Evolutionary conservation across 2,329 filamentous ascomycete genomes (phyloP).

Genomic region (Neofusicoccum kwambonambiense): DNA sequence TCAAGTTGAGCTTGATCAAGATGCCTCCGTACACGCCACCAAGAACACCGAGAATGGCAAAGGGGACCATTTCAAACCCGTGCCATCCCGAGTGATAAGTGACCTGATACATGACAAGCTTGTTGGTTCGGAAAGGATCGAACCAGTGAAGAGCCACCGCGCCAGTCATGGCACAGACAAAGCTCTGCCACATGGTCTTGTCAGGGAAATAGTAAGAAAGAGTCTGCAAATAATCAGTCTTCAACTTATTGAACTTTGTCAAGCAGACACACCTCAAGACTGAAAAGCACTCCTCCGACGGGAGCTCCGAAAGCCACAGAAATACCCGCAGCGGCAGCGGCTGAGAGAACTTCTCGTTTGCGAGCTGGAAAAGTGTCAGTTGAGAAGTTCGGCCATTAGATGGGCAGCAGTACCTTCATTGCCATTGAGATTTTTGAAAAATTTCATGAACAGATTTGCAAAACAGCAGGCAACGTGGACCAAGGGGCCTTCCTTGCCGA

Average conservation of each 20-base stretch:
- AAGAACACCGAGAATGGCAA: conserved; percentile 78
- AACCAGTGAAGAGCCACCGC: conserved; percentile 89
- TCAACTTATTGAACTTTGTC: background rate
- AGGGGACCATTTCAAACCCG: conserved; percentile 88
- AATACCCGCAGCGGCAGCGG: conserved; percentile 87
- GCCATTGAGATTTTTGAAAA: conserved; percentile 74
- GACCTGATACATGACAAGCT: conserved; percentile 94
- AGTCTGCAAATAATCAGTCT: conserved; percentile 55
- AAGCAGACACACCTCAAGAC: conserved; percentile 67
- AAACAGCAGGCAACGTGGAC: conserved; percentile 98
- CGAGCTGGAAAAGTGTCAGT: conserved; percentile 59
- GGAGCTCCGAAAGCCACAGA: conserved; percentile 93
- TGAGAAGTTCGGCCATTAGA: background rate
- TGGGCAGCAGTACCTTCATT: conserved; percentile 68
- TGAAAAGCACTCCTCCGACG: conserved; percentile 92
- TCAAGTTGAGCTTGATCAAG: conserved; percentile 94
- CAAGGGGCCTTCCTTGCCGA: conserved; percentile 92
- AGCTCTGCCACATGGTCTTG: conserved; percentile 99
- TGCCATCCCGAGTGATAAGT: conserved; percentile 92
- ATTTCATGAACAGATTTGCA: conserved; percentile 88
- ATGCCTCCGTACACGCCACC: conserved; percentile 93
- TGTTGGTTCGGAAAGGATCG: conserved; percentile 91
- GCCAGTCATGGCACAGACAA: conserved; percentile 98
- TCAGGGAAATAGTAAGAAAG: conserved; percentile 97
- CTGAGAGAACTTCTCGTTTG: conserved; percentile 89